Evolutionary conservation across 352 stramenopile genomes (phyloP), one percentile per base, ranked within the genome.

Genomic region (Thalassiosira oceanica): DNA sequence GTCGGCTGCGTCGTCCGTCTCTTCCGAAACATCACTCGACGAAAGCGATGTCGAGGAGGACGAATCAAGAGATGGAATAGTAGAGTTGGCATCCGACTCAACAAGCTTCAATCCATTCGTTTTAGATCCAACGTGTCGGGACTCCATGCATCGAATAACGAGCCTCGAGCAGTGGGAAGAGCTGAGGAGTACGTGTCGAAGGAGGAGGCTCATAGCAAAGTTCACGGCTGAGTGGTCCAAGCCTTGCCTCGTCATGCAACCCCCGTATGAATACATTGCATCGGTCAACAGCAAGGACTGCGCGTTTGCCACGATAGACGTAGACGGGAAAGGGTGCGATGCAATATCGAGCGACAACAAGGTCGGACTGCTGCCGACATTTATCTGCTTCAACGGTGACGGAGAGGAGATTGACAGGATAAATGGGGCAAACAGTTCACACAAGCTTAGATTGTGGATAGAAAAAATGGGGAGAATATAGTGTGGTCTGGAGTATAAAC

Each of bases 311-410:
- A 71, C 61, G 18, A 49, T 93, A 0, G 83, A 94, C 73, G 87
- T 93, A 2, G 88, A 73, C 24, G 62, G 62, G 15, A 54, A 94
- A 58, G 80, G 84, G 45, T 81, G 88, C 27, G 85, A 90, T 64
- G 78, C 77, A 6, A 26, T 92, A 31, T 76, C 84, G 10, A 56
- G 55, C 3, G 45, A 86, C 36, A 88, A 78, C 35, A 66, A 63
- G 3, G 79, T 93, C 8, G 72, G 70, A 3, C 84, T 90, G 60
- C 85, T 94, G 82, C 88, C 88, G 13, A 94, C 88, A 3, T 94
- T 94, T 70, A 35, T 92, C 26, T 69, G 90, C 18, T 46, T 92
- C 7, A 64, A 63, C 33, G n/a, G n/a, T n/a, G 61, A 69, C 16
- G 75, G 72, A 2, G 55, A 71, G 21, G 68, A 83, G 50, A 39